These are phyloP conservation scores for Monilinia vaccinii-corymbosi DNA, from an alignment of 2,329 filamentous ascomycete genomes.

Conservation along the genomic window DNA sequence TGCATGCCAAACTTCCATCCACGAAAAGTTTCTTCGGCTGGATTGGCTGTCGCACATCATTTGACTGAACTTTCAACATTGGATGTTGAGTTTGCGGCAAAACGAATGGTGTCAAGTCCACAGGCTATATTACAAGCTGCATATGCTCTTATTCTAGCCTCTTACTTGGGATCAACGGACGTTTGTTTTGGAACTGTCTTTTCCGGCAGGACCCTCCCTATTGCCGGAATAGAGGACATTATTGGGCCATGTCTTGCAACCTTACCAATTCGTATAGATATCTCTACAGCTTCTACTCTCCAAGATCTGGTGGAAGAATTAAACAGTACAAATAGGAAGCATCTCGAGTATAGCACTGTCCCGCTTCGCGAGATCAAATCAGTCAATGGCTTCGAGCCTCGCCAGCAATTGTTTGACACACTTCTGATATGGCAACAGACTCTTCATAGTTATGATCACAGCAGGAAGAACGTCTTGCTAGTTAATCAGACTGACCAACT, in stretches of 20 bases:
- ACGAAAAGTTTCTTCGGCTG: slow-evolving; percentile 21
- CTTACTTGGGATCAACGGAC: slow-evolving; percentile 56
- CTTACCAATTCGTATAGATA: slow-evolving; percentile 59
- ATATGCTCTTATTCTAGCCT: slow-evolving; percentile 54
- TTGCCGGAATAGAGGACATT: slow-evolving; percentile 61
- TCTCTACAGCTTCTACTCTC: slow-evolving; percentile 41
- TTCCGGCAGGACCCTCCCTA: slow-evolving; percentile 68
- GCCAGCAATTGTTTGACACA: slow-evolving; percentile 60
- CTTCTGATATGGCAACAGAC: slow-evolving; percentile 82
- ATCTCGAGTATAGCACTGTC: slow-evolving; percentile 54
- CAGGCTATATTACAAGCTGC: slow-evolving; percentile 72
- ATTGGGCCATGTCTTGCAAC: slow-evolving; percentile 74
- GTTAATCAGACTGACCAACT: slow-evolving; percentile 58
- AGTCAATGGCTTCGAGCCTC: slow-evolving; percentile 43
- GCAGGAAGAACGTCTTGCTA: slow-evolving; percentile 39
- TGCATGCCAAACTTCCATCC: slow-evolving; percentile 51
- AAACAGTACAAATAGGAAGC: slow-evolving; percentile 55
- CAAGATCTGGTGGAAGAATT: slow-evolving; percentile 53
- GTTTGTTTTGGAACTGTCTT: slow-evolving; percentile 70
- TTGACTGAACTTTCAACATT: slow-evolving; percentile 28
- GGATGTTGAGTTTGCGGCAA: slow-evolving; percentile 21
- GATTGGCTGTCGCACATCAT: slow-evolving; percentile 25
- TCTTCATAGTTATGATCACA: slow-evolving; percentile 34
- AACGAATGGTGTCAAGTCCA: slow-evolving; percentile 35
- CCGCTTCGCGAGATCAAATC: slow-evolving; percentile 63